phyloP scores from a whole-genome alignment of 371 early-diverging fungal species.

The Mucor racemosus region DNA sequence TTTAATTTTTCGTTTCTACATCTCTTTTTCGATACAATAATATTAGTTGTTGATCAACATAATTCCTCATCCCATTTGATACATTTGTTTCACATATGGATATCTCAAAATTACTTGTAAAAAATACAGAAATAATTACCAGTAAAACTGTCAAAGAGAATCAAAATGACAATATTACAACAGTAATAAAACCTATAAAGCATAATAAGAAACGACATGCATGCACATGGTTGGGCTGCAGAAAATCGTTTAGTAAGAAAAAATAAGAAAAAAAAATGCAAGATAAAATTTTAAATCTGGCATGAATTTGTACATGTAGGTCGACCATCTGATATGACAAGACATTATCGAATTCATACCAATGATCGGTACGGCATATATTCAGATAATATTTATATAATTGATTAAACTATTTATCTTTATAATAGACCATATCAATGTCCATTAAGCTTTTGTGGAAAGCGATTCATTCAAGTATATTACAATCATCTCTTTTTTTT shows the following conservation, averaged over 20 bases:
- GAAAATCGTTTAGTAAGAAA: conserved; percentile 28
- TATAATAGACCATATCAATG: conserved; percentile 32
- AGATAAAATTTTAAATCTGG: background rate
- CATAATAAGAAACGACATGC: conserved; percentile 23
- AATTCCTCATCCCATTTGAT: background rate
- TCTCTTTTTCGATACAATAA: background rate
- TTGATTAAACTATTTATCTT: background rate
- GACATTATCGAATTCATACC: conserved; percentile 39
- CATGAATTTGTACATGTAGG: conserved; percentile 12
- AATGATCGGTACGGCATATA: conserved; percentile 25
- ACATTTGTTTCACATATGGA: conserved; percentile 17
- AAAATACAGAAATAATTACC: conserved; percentile 11
- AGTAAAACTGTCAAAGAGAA: background rate
- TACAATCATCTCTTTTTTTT: background rate
- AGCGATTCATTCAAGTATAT: conserved; percentile 38
- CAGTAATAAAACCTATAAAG: background rate
- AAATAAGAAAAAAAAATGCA: background rate
- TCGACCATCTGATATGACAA: conserved; percentile 31
- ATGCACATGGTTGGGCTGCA: conserved; percentile 31
- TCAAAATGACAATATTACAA: background rate
- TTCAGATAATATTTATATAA: background rate
- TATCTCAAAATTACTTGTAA: conserved; percentile 21
- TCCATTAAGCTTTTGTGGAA: conserved; percentile 24
- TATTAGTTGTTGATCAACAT: background rate
- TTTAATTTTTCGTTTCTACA: too few species aligned